Evolutionary conservation across 2,329 filamentous ascomycete genomes (phyloP), one percentile per base, ranked within the genome.

Genomic region (Spiromastix sp.): DNA sequence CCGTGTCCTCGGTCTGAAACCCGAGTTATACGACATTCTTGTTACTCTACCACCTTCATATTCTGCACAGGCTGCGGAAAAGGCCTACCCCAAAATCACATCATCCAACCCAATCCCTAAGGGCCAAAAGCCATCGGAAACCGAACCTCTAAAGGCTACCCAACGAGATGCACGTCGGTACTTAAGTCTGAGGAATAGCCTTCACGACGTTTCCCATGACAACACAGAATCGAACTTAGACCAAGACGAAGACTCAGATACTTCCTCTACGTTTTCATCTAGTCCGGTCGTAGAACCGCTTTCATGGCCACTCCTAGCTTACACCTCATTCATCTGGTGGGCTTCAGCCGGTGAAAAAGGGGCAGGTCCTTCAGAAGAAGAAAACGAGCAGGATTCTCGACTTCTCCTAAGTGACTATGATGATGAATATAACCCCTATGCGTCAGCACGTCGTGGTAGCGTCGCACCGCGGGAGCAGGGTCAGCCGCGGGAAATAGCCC

Each of bases 151-250:
- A 36, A 86, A 80, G 60, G 89, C 91, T 2, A 94, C 86, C 0
- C 89, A 95, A 54, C 79, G 91, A 26, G 91, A 98, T 56, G 70
- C 91, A 10, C 77, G 85, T 17, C 80, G 89, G 15, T 96, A 82
- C 60, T 70, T 72, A 31, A 69, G 78, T 12, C 70, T 94, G 8
- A 72, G 73, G 32, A 67, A 67, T 42, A 80, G 79, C 4, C 66
- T 93, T 7, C 54, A 47, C 18, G 55, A 52, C 30, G 44, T 56
- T 27, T 46, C 49, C 17, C 43, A 40, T 10, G 42, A 48, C 31
- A 38, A 45, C 17, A 34, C 38, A 18, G 35, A 46, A 24, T 40
- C 45, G 25, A 50, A 58, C 24, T 52, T 47, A 34, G 49, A 47
- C 21, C 43, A 46, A 4, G 49, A 60, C 33, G 57, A 59, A 25